phyloP scores from a whole-genome alignment of 495 filamentous ascomycete species.

The Neurospora tetrasperma region DNA sequence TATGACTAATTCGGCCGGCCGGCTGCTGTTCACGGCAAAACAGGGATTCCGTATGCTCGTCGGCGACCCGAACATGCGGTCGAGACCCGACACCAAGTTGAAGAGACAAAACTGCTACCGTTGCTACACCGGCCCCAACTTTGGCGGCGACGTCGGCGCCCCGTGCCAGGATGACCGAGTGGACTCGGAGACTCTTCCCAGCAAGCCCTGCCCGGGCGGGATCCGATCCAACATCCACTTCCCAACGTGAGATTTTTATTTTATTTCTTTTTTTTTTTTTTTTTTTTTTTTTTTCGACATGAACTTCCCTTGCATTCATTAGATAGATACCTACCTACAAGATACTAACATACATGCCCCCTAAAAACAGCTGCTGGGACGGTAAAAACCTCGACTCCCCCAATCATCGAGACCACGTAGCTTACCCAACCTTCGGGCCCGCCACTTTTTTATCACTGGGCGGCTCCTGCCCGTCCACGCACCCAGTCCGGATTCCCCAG shows the following conservation, averaged over 20 bases:
- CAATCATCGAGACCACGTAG: constrained; percentile 43
- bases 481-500: constrained; percentile 40
- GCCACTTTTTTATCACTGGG: constrained; percentile 34
- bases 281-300: neutral
- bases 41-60: constrained; percentile 46
- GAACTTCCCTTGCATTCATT: too few relatives aligned
- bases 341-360: too few relatives aligned
- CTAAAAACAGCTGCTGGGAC: constrained; percentile 37
- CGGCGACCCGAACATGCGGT: constrained; percentile 36
- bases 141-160: constrained; percentile 33
- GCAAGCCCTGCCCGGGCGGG: constrained; percentile 32
- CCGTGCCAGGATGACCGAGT: constrained; percentile 32
- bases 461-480: constrained; percentile 37
- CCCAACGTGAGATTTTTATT: constrained; percentile 41
- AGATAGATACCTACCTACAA: too few relatives aligned
- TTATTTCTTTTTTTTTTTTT: neutral
- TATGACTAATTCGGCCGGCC: neutral
- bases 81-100: constrained; percentile 24
- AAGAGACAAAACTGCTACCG: constrained; percentile 38
- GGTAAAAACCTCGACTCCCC: constrained; percentile 44
- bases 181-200: constrained; percentile 32
- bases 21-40: neutral
- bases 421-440: constrained; percentile 32
- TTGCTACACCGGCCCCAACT: constrained; percentile 42
- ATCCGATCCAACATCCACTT: constrained; percentile 45